A percentile compares a stretch with the other conserved stretches of the same genome.
Evolutionary conservation across 306 rosid genomes (phyloP).

Genomic region (Cicer chorassanicum): DNA sequence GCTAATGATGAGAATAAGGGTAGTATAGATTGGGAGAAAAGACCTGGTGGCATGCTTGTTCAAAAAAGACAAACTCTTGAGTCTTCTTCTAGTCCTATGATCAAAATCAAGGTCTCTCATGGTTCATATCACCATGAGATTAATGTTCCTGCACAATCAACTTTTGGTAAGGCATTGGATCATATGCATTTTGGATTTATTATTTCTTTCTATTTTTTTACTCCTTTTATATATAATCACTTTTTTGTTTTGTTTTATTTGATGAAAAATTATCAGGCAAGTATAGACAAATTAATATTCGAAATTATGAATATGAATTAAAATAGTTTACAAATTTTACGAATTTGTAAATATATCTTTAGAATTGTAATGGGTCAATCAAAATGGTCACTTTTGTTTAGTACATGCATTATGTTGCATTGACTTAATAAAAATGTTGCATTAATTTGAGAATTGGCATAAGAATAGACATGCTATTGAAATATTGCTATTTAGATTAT

Average conservation of each 20-base stretch:
- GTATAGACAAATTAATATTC: too few species aligned
- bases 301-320: too few species aligned
- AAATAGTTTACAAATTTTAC: too few species aligned
- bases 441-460: conserved; percentile 28
- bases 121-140: conserved; percentile 61
- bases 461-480: background rate
- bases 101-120: conserved; percentile 69
- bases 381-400: too few species aligned
- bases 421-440: too few species aligned
- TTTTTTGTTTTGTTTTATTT: too few species aligned
- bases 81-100: conserved; percentile 53
- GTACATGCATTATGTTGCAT: too few species aligned
- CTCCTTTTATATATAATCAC: background rate
- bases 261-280: too few species aligned
- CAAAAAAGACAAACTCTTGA: conserved; percentile 64
- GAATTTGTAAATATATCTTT: too few species aligned
- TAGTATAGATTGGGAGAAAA: conserved; percentile 74
- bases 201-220: conserved; percentile 16
- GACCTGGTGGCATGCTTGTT: conserved; percentile 81
- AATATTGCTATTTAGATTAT: conserved; percentile 9
- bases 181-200: conserved; percentile 28
- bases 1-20: conserved; percentile 40
- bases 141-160: conserved; percentile 60
- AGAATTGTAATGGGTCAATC: too few species aligned
- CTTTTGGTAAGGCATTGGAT: conserved; percentile 57